Base-by-base conservation (phyloP, 257 asterid genomes). In the Solanum megistacrolobum region DNA sequence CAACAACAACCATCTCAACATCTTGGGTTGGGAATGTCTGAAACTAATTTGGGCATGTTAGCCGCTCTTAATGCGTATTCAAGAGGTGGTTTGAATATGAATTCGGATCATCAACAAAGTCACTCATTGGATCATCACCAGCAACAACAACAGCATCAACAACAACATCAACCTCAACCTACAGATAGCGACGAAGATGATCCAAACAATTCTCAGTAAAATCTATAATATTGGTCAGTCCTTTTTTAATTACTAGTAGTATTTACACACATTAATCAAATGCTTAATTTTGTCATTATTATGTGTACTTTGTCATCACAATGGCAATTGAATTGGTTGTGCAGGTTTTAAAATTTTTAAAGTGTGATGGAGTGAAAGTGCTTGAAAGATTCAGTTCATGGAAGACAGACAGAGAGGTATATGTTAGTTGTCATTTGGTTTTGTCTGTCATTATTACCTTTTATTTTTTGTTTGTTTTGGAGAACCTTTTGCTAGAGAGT, bases 41-140 rank as follows among this genome's bases (percentile, higher is more conserved):
- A 89, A 58, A 88, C 94, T 82, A 93, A 94, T 89, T 84, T 92
- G 89, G 96, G 96, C 9, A 92, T 94, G 94, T 36, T 94, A 36
- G 96, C 94, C 3, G 92, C 94, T 4, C 76, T 93, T 7, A 92
- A 91, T 35, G 92, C 92, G 18, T 92, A 91, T 89, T 89, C 95
- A 6, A 92, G 91, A 86, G 88, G 83, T 38, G 89, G 89, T 29
- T 87, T 91, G 88, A 91, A 92, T 74, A 87, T 89, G 81, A 89
- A 89, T 78, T 89, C 88, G 1, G 90, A 87, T 55, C 88, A 83
- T 25, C 89, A 86, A 60, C 89, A 86, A 60, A 76, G 39, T 38
- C 90, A 88, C 58, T 79, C 90, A 62, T 31, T 89, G 75, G 91
- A 87, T 32, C 91, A 87, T 75, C 91, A 89, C n/a, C 91, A 87